Evolutionary conservation across 2,329 filamentous ascomycete species (phyloP), one percentile per base, ranked within the genome.

Genomic region (Coniella vitis): DNA sequence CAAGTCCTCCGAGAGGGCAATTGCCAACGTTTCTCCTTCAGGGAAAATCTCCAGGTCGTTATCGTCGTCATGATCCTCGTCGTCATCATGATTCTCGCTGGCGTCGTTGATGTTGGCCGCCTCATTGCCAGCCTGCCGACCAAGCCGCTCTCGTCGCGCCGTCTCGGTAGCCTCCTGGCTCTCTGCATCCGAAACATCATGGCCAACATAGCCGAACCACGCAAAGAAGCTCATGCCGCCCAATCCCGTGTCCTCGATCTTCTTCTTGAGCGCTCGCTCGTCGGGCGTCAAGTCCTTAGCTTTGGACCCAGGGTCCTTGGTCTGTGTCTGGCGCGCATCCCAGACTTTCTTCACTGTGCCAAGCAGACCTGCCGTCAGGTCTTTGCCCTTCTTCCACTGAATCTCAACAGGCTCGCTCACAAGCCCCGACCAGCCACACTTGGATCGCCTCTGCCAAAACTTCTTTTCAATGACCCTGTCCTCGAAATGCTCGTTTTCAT

Each of bases 351-450:
- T 75, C 48, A 85, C 87, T 34, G 87, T 78, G 65, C 83, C 81
- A 32, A 91, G 80, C 61, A 96, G 71, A 41, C 91, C 90, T 48
- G 80, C 75, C 34, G 89, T 96, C 60, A 90, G 71, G 66, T 97
- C 91, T 73, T 87, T 87, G 61, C 79, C 86, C 60, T 80, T 78
- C 79, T 90, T 93, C 90, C 89, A 95, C 63, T 82, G 75, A 67
- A 97, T 91, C 58, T 83, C 76, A 56, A 96, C 87, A 5, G 91
- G 91, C 72, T 95, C 89, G 20, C 84, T 90, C 49, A 96, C 88
- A 31, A 95, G 76, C 32, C 87, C 87, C 32, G 78, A 73, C 80
- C 81, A 90, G 60, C 79, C 76, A 62, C 84, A 78, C 63, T 75
- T 78, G 52, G 78, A 73, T 64, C 78, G 77, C 57, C 90, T 83